Base-by-base conservation (phyloP, 768 basidiomycete genomes). In the Pholiota conissans region DNA sequence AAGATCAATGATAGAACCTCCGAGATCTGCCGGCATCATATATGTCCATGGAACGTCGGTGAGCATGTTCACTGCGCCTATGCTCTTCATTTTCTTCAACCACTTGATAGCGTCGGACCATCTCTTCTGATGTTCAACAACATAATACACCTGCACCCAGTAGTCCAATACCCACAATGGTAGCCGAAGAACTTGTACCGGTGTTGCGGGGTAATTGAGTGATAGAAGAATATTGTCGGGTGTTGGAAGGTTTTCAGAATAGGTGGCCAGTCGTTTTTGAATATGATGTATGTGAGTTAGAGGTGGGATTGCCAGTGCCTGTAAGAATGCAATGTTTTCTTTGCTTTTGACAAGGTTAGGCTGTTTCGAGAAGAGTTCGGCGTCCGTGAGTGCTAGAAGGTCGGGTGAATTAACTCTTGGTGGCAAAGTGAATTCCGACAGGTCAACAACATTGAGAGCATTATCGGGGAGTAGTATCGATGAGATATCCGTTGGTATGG, bases 141-240 rank as follows among this genome's bases (percentile, higher is more conserved):
- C 35, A 3, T 24, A 22, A 26, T 58, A 35, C 11, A 47, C 56
- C 4, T 48, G 30, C 20, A 20, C 56, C 63, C 61, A 65, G 45
- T 52, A 65, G 3, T 55, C 58, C 3, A 65, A 18, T 16, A 62
- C 56, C 63, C 63, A 65, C 3, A 65, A 46, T 13, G 58, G 56
- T 30, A 65, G 32, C 27, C 45, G 53, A 11, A 60, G 14, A 24
- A 26, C 26, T 26, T 16, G 14, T 39, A 9, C 10, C 4, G 14
- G 5, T 37, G 13, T 27, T 1, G 18, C 35, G 13, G 59, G 47
- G 26, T 60, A 60, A 18, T 32, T 26, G 10, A 60, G 24, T 13
- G 55, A 52, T 47, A 46, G 32, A 10, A 26, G 13, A 6, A 18
- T 37, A 20, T n/a, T 37, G 20, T 48, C n/a, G 9, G 10, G n/a